These are phyloP conservation scores for Brassica hybrid DNA, from an alignment of 441 rosid genomes.

Conservation along the genomic window DNA sequence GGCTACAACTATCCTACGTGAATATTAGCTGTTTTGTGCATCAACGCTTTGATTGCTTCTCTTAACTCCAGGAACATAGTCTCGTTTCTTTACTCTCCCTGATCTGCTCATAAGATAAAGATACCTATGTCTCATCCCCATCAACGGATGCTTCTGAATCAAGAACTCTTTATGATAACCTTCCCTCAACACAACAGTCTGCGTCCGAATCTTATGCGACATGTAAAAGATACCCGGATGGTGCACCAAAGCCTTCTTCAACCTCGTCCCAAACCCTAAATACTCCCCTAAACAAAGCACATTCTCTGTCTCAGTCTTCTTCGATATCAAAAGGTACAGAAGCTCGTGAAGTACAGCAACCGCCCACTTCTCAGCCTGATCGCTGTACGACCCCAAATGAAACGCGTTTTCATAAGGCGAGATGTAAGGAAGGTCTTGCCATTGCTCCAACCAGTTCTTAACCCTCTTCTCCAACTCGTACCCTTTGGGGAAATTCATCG, in stretches of 20 bases:
- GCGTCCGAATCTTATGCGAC: conserved; percentile 80
- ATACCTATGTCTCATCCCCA: conserved; percentile 84
- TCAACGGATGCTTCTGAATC: conserved; percentile 67
- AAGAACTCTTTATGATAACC: conserved; percentile 74
- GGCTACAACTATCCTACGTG: no score
- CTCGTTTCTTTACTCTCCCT: conserved; percentile 38
- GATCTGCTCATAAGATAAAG: conserved; percentile 69
- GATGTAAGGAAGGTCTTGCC: conserved; percentile 82
- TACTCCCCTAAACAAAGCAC: conserved; percentile 68
- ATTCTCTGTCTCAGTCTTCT: conserved; percentile 79
- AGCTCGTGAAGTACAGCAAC: conserved; percentile 82
- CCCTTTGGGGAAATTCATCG: conserved; percentile 72
- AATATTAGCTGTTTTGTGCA: no score
- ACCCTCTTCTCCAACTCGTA: conserved; percentile 63
- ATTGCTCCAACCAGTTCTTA: conserved; percentile 69
- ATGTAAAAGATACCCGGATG: conserved; percentile 85
- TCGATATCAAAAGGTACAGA: conserved; percentile 63
- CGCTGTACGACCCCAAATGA: conserved; percentile 64
- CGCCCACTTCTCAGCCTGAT: conserved; percentile 79
- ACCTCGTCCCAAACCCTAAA: conserved; percentile 64
- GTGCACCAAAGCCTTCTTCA: conserved; percentile 65
- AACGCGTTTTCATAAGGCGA: conserved; percentile 84
- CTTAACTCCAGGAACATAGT: conserved; percentile 27
- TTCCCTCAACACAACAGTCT: conserved; percentile 83
- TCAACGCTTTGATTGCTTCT: conserved; percentile 11